A percentile compares a stretch with the other conserved stretches of the same genome.
phyloP scores from a whole-genome alignment of 2,329 filamentous ascomycete species.

The Claviceps citrina region DNA sequence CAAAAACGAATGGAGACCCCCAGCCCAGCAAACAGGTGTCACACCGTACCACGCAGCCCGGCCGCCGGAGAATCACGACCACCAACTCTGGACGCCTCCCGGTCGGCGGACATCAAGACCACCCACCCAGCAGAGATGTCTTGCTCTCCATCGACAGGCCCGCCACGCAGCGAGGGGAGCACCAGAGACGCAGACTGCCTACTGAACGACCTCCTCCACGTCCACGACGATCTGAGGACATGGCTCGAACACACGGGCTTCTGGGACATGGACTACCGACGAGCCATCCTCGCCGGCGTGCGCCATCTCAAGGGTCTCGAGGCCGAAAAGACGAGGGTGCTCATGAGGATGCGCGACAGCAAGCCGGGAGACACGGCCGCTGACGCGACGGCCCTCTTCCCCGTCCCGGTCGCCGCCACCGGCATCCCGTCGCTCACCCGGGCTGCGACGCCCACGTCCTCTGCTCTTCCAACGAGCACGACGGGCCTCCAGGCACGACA shows the following conservation, averaged over 20 bases:
- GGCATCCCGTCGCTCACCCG: neutral
- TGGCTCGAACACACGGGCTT: slow-evolving; percentile 15
- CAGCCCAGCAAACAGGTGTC: neutral
- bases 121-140: neutral
- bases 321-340: slow-evolving; percentile 9
- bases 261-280: slow-evolving; percentile 10
- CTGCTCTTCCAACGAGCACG: neutral
- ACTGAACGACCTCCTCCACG: neutral
- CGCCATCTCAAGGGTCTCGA: slow-evolving; percentile 10
- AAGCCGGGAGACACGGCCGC: neutral
- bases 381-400: neutral
- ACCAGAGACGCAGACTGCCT: neutral
- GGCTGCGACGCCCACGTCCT: too few species aligned
- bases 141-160: neutral
- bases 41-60: neutral
- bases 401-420: neutral
- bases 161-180: neutral
- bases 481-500: neutral
- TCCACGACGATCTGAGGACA: slow-evolving; percentile 10
- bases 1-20: neutral
- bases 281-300: slow-evolving; percentile 7
- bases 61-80: neutral
- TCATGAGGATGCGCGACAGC: slow-evolving; percentile 8
- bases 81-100: neutral
- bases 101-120: neutral